Evolutionary conservation across 2,329 filamentous ascomycete species (phyloP).

Genomic region (Talaromyces sp.): DNA sequence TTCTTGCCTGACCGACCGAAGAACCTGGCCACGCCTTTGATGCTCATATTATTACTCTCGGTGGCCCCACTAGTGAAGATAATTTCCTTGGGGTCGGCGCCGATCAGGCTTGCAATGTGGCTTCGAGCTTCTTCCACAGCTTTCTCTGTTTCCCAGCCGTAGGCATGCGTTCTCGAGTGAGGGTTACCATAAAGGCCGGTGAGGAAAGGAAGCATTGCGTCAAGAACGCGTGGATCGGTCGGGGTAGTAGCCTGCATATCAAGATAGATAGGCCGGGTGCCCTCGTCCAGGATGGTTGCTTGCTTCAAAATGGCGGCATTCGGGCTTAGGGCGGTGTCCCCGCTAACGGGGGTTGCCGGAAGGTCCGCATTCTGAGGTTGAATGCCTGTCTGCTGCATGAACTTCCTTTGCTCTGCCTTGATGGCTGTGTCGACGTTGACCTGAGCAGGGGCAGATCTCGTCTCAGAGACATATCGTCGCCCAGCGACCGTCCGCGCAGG

Average conservation of each 20-base stretch:
- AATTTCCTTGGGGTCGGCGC: constrained; percentile 94
- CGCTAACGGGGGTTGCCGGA: constrained; percentile 54
- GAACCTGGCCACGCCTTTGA: constrained; percentile 96
- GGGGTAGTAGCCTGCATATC: constrained; percentile 98
- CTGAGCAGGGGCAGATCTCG: constrained; percentile 64
- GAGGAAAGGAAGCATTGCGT: constrained; percentile 93
- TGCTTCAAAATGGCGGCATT: constrained; percentile 80
- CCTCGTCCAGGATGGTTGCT: constrained; percentile 88
- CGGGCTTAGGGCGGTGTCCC: constrained; percentile 72
- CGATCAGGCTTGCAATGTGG: constrained; percentile 81
- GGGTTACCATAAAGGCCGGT: constrained; percentile 95
- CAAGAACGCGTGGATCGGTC: constrained; percentile 86
- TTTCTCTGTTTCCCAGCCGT: constrained; percentile 97
- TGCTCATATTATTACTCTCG: constrained; percentile 99
- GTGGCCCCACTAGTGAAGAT: constrained; percentile 98
- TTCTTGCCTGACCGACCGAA: constrained; percentile 92
- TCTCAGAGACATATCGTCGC: constrained; percentile 78
- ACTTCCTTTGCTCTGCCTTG: constrained; percentile 79
- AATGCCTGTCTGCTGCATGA: constrained; percentile 56
- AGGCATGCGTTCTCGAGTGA: constrained; percentile 94
- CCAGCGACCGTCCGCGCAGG: constrained; percentile 34
- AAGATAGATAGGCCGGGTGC: constrained; percentile 89
- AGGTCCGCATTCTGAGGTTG: constrained; percentile 55
- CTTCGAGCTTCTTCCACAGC: constrained; percentile 82
- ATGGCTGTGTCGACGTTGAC: constrained; percentile 80